Base-by-base conservation (phyloP, 1,284 basidiomycete species). In the Phenoliferia sp. region DNA sequence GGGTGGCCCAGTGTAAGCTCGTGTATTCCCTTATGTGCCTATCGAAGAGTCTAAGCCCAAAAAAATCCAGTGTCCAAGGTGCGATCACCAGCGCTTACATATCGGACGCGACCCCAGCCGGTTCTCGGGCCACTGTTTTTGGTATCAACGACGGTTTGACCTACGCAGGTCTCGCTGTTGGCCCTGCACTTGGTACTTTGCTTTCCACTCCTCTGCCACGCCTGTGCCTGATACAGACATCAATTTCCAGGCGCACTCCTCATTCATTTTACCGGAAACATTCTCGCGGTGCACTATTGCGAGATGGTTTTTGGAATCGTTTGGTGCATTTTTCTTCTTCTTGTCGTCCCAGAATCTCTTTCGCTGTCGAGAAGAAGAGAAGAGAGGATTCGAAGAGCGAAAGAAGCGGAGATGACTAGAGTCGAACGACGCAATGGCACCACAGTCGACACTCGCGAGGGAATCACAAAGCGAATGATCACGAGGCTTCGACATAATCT, bases 271-370 rank as follows among this genome's bases (percentile, higher is more conserved):
- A 62, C 63, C 3, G 33, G 56, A 2, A 36, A 56, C 17, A 60
- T 69, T 3, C 19, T 61, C 4, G 26, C 54, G 0, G 68, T 68
- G 0, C 66, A 70, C 52, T 35, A 54, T 44, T 31, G 28, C 31
- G 59, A 50, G n/a, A 3, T 65, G 3, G 0, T 63, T 32, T 31
- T 22, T 15, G 55, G 59, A 2, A 3, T 61, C 4, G 9, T 55
- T 29, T 60, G 56, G 19, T 55, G 67, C 29, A n/a, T 60, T 19
- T 0, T 36, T 15, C 4, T 70, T 28, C 54, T 65, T 3, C 32
- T 71, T 63, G 39, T 68, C 62, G 48, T 73, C 59, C 72, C 69
- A 28, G 72, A 73, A 19, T 69, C 69, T 1, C 64, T 71, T 26
- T 52, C 61, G 7, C 59, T 26, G 7, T n/a, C 34, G 3, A 50